Percentiles rank a stretch among this genome's conserved stretches.
phyloP scores from a whole-genome alignment of 805 yeast species.

The Zygotorulaspora florentina region DNA sequence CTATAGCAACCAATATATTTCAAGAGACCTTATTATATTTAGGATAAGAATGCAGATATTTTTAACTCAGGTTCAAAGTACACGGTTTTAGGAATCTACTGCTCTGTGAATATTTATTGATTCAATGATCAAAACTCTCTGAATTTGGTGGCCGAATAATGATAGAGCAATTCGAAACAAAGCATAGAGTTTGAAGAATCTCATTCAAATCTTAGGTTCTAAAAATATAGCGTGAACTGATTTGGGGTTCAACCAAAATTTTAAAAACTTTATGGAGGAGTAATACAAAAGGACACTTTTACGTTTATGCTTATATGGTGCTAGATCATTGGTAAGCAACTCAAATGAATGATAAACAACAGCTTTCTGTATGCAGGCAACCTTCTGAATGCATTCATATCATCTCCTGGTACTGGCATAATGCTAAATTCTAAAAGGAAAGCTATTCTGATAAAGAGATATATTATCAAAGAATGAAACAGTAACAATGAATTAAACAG shows the following conservation, averaged over 20 bases:
- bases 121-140: constrained; percentile 6
- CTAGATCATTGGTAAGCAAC: no score
- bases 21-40: constrained; percentile 6
- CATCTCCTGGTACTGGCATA: constrained; percentile 2
- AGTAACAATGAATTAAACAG: constrained; percentile 2
- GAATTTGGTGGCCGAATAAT: constrained; percentile 3
- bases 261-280: no score
- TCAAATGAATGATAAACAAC: not conserved
- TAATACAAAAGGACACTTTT: not conserved
- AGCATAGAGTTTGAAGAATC: no score
- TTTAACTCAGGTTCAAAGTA: constrained; percentile 3
- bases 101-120: constrained; percentile 7
- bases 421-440: not conserved
- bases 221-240: no score
- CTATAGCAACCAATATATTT: constrained; percentile 9
- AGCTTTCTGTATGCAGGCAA: not conserved
- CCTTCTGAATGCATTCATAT: constrained; percentile 1
- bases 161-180: no score
- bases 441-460: constrained; percentile 21
- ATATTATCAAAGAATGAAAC: no score
- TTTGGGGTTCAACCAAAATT: no score
- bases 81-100: constrained; percentile 2
- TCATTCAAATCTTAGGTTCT: no score
- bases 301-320: no score
- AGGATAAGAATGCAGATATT: constrained; percentile 2